phyloP scores from a whole-genome alignment of 1,284 basidiomycete genomes.

The Tausonia pullulans region DNA sequence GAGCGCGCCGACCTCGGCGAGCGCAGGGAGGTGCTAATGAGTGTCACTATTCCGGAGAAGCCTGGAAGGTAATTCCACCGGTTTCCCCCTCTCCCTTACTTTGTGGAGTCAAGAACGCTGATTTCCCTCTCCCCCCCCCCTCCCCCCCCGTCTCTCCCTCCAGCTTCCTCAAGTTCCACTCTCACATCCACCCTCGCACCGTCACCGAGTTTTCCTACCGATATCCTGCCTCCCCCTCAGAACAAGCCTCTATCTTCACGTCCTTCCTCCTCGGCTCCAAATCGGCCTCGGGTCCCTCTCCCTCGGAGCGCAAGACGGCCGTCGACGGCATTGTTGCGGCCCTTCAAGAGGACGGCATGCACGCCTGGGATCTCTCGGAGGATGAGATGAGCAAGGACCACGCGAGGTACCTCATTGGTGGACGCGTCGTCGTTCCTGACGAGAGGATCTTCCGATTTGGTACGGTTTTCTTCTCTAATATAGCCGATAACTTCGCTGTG shows the following conservation, averaged over 20 bases:
- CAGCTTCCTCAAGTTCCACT: slow-evolving; percentile 81
- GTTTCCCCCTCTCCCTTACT: slow-evolving; percentile 5
- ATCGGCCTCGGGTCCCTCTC: slow-evolving; percentile 32
- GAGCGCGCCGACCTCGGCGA: slow-evolving; percentile 97
- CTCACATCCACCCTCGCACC: slow-evolving; percentile 74
- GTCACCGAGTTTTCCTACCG: slow-evolving; percentile 98
- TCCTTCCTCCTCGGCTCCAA: slow-evolving; percentile 72
- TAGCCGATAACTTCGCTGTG: not conserved
- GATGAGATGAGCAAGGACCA: slow-evolving; percentile 95
- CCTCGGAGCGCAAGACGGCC: slow-evolving; percentile 49
- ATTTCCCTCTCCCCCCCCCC: not conserved
- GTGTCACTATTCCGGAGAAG: slow-evolving; percentile 82
- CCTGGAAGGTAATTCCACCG: slow-evolving; percentile 62
- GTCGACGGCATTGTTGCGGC: slow-evolving; percentile 52
- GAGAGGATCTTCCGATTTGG: slow-evolving; percentile 91
- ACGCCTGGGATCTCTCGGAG: slow-evolving; percentile 78
- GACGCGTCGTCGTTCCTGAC: slow-evolving; percentile 58
- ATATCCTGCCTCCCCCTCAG: slow-evolving; percentile 45
- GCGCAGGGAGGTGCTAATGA: slow-evolving; percentile 81
- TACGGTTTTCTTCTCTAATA: slow-evolving; percentile 35
- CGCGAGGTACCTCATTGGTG: slow-evolving; percentile 87
- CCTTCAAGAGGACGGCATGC: slow-evolving; percentile 60
- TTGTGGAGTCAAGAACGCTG: not conserved
- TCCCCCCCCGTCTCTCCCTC: not conserved
- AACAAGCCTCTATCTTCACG: slow-evolving; percentile 50